A percentile compares a stretch with the other conserved stretches of the same genome.
Evolutionary conservation across 1,284 basidiomycete species (phyloP).

Genomic region (Marasmius fiardii): DNA sequence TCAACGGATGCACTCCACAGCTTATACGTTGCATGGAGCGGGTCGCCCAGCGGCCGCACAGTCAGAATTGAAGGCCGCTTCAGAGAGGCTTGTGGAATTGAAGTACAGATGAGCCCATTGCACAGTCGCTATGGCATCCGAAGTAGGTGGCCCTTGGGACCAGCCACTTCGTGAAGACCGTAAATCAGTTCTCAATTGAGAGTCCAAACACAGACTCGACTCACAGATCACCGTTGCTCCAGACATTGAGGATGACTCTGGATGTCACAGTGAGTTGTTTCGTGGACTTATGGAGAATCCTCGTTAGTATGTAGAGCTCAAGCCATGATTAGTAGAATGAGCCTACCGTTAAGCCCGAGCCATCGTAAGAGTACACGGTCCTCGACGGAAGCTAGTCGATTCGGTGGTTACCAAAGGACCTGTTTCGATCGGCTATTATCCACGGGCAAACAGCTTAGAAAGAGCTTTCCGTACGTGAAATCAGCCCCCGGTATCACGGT

Average conservation of each 20-base stretch:
- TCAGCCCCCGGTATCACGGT: conserved; percentile 15
- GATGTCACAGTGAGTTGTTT: conserved; percentile 13
- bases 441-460: background rate
- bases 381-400: conserved; percentile 14
- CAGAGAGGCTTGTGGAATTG: conserved; percentile 16
- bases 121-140: conserved; percentile 16
- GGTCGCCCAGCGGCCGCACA: conserved; percentile 13
- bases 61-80: conserved; percentile 11
- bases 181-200: background rate
- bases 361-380: conserved; percentile 16
- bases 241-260: conserved; percentile 15
- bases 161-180: conserved; percentile 1
- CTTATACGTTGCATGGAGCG: conserved; percentile 15
- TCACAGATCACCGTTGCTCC: conserved; percentile 17
- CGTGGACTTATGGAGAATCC: background rate
- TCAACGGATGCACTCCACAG: background rate
- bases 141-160: conserved; percentile 16
- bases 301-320: too few species aligned
- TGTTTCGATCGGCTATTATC: background rate
- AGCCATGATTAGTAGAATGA: too few species aligned
- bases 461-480: conserved; percentile 14
- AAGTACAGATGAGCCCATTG: conserved; percentile 17
- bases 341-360: conserved; percentile 10
- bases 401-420: conserved; percentile 18
- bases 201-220: background rate